phyloP scores from a whole-genome alignment of 805 yeast species.

The Saccharomycopsis sp. region DNA sequence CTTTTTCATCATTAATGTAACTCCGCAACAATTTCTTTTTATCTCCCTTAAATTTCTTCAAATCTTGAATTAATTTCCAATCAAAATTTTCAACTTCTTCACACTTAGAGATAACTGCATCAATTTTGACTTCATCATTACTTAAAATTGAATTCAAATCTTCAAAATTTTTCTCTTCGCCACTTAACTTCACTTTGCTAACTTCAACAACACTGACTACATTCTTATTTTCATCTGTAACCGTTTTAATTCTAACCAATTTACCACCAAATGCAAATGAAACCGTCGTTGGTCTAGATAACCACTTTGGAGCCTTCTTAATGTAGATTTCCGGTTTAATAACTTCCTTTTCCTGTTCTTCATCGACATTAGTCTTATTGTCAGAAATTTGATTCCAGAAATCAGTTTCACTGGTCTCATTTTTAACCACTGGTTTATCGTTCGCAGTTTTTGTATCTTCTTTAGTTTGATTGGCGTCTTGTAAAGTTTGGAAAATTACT shows the following conservation, averaged over 20 bases:
- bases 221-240: constrained; percentile 31
- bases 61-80: constrained; percentile 55
- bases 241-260: constrained; percentile 45
- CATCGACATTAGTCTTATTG: constrained; percentile 30
- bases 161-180: constrained; percentile 47
- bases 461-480: constrained; percentile 52
- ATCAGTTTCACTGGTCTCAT: constrained; percentile 47
- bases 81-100: constrained; percentile 45
- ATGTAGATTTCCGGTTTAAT: constrained; percentile 60
- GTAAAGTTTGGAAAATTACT: constrained; percentile 74
- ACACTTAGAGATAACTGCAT: constrained; percentile 39
- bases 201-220: constrained; percentile 27
- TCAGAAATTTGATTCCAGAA: constrained; percentile 78
- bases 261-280: constrained; percentile 91
- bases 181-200: constrained; percentile 21
- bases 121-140: constrained; percentile 49
- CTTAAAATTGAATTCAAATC: constrained; percentile 26
- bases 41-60: constrained; percentile 38
- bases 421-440: constrained; percentile 5
- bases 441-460: background rate
- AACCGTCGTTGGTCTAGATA: constrained; percentile 63
- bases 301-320: constrained; percentile 87
- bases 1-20: constrained; percentile 27
- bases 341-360: constrained; percentile 26
- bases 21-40: constrained; percentile 43